These are phyloP conservation scores for Trifolium pratense DNA, from an alignment of 306 rosid species.

Conservation along the genomic window DNA sequence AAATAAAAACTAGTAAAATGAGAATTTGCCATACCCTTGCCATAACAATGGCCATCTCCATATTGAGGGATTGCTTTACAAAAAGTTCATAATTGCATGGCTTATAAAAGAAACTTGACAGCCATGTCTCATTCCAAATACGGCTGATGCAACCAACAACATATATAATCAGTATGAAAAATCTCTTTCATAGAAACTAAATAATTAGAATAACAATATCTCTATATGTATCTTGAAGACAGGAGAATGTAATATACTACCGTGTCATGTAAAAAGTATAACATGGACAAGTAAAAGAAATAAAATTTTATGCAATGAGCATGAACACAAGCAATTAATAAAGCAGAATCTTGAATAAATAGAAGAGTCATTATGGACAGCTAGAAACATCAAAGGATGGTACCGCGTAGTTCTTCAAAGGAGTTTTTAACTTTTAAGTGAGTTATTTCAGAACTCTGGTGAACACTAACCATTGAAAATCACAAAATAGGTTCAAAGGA, in stretches of 20 bases:
- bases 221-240: conserved; percentile 19
- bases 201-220: conserved; percentile 7
- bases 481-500: conserved; percentile 16
- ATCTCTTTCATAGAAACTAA: conserved; percentile 30
- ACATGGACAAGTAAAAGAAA: neutral
- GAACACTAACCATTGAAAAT: conserved; percentile 17
- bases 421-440: too few species aligned
- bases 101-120: conserved; percentile 92
- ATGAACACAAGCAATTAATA: too few species aligned
- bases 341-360: too few species aligned
- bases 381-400: neutral
- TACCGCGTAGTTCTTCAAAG: too few species aligned
- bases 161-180: conserved; percentile 31
- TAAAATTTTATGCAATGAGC: neutral
- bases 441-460: too few species aligned
- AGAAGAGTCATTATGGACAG: neutral
- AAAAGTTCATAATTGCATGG: conserved; percentile 98
- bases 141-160: conserved; percentile 68
- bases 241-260: conserved; percentile 1
- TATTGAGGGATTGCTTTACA: conserved; percentile 98
- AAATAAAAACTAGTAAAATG: neutral
- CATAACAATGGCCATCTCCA: conserved; percentile 98
- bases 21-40: conserved; percentile 80
- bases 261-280: neutral
- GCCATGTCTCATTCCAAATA: conserved; percentile 99